A percentile compares a stretch with the other conserved stretches of the same genome.
Evolutionary conservation across 352 stramenopile species (phyloP).

Genomic region (Pythium scleroteichum): DNA sequence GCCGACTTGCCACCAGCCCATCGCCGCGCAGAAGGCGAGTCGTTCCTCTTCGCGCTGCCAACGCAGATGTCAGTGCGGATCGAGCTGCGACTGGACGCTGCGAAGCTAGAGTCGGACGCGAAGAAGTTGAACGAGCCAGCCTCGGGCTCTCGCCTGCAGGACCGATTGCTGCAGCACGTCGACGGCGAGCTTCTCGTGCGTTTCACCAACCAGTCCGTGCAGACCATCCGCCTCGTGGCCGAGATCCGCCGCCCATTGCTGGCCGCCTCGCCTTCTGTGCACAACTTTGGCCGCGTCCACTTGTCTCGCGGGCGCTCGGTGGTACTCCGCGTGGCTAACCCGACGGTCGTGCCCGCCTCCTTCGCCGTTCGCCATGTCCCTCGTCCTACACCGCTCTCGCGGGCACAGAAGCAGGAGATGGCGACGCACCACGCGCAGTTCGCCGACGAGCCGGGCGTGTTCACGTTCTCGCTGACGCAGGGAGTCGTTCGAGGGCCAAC

Average conservation of each 20-base stretch:
- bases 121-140: background rate
- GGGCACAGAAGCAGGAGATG: slow-evolving; percentile 61
- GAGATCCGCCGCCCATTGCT: slow-evolving; percentile 55
- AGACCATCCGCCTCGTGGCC: slow-evolving; percentile 52
- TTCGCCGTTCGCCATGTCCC: slow-evolving; percentile 65
- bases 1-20: slow-evolving; percentile 56
- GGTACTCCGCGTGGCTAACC: slow-evolving; percentile 59
- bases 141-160: too few species aligned
- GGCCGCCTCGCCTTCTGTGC: slow-evolving; percentile 60
- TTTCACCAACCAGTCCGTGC: slow-evolving; percentile 66
- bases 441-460: slow-evolving; percentile 60
- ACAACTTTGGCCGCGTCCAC: slow-evolving; percentile 70
- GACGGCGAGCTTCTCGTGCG: slow-evolving; percentile 61
- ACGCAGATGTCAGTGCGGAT: slow-evolving; percentile 70
- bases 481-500: slow-evolving; percentile 59
- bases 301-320: slow-evolving; percentile 43
- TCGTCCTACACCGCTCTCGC: slow-evolving; percentile 47
- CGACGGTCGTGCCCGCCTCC: slow-evolving; percentile 50
- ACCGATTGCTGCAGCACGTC: slow-evolving; percentile 15
- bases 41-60: slow-evolving; percentile 68
- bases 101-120: slow-evolving; percentile 13
- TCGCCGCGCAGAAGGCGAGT: slow-evolving; percentile 58
- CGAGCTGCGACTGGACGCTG: slow-evolving; percentile 57
- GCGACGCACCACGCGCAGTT: slow-evolving; percentile 49
- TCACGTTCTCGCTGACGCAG: slow-evolving; percentile 45